A percentile compares a stretch with the other conserved stretches of the same genome.
Conservation (phyloP, 371 early-diverging fungal genomes). For the Mortierella sp. region DNA sequence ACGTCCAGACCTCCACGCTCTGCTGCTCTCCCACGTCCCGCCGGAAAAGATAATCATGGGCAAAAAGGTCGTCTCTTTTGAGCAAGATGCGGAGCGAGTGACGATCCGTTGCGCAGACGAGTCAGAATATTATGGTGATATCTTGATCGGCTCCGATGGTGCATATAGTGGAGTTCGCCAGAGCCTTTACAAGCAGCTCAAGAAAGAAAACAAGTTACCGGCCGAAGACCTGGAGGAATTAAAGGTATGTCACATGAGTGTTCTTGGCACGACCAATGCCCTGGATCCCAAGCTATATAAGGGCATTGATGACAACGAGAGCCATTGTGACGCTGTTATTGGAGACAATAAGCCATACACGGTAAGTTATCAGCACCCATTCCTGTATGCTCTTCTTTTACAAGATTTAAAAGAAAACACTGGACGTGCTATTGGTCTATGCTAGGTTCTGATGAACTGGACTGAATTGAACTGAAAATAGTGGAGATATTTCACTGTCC, state of each 20-base stretch:
- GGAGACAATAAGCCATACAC: slow-evolving; percentile 17
- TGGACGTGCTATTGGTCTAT: too few species aligned
- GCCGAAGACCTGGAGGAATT: slow-evolving; percentile 6
- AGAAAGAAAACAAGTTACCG: slow-evolving; percentile 2
- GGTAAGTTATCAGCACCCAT: slow-evolving; percentile 2
- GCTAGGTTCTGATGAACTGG: too few species aligned
- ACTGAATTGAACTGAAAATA: background rate
- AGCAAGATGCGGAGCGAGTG: slow-evolving; percentile 10
- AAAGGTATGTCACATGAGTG: slow-evolving; percentile 24
- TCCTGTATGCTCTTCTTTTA: too few species aligned
- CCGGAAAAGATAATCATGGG: slow-evolving; percentile 12
- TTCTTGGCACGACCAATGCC: slow-evolving; percentile 23
- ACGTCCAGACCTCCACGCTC: slow-evolving; percentile 3
- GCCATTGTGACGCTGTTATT: slow-evolving; percentile 8
- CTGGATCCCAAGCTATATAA: slow-evolving; percentile 18
- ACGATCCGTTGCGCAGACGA: slow-evolving; percentile 8
- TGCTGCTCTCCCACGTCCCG: slow-evolving; percentile 13
- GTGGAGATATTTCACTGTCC: slow-evolving; percentile 25
- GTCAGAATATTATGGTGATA: slow-evolving; percentile 6
- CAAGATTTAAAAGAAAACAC: too few species aligned
- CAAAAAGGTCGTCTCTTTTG: slow-evolving; percentile 7
- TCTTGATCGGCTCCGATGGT: slow-evolving; percentile 25
- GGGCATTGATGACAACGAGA: background rate
- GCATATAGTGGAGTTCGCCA: slow-evolving; percentile 21
- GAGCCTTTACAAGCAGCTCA: slow-evolving; percentile 9